A percentile compares a stretch with the other conserved stretches of the same genome.
phyloP scores from a whole-genome alignment of 306 rosid species.

The Dryas alaskensis region DNA sequence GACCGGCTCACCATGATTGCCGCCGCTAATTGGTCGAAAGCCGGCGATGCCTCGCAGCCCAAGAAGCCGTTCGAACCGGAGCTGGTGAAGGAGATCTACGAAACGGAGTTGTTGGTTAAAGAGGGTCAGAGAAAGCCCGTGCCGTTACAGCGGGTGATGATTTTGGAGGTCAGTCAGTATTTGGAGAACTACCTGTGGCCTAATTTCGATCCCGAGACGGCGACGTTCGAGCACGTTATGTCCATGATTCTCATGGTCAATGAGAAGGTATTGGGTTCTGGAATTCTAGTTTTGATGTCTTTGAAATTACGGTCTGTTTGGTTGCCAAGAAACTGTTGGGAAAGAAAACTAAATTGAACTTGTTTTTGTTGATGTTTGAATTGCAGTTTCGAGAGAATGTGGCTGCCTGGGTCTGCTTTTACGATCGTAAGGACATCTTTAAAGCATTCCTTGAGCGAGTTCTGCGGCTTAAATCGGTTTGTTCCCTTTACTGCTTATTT shows the following conservation, averaged over 20 bases:
- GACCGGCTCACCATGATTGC: conserved; percentile 91
- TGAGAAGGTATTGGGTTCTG: conserved; percentile 61
- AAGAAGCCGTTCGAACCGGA: conserved; percentile 59
- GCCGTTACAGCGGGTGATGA: conserved; percentile 90
- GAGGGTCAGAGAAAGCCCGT: conserved; percentile 71
- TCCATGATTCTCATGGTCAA: conserved; percentile 90
- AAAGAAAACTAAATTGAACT: conserved; percentile 9
- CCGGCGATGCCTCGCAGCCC: conserved; percentile 33
- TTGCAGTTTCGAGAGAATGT: conserved; percentile 93
- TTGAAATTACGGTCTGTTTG: neutral
- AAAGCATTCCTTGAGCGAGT: conserved; percentile 84
- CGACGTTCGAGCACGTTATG: conserved; percentile 89
- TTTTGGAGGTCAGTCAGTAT: conserved; percentile 92
- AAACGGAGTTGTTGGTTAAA: conserved; percentile 59
- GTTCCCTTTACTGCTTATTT: conserved; percentile 11
- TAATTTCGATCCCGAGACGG: conserved; percentile 59
- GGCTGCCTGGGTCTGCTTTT: conserved; percentile 91
- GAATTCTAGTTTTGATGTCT: neutral
- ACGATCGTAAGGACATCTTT: conserved; percentile 72
- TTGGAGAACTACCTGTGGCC: conserved; percentile 89
- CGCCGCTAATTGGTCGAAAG: conserved; percentile 62
- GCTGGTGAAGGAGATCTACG: conserved; percentile 67
- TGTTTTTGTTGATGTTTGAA: conserved; percentile 8
- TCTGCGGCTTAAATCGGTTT: conserved; percentile 82
- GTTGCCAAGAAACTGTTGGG: neutral